Conservation (phyloP, 345 rosid species). For the Brassica rapa region DNA sequence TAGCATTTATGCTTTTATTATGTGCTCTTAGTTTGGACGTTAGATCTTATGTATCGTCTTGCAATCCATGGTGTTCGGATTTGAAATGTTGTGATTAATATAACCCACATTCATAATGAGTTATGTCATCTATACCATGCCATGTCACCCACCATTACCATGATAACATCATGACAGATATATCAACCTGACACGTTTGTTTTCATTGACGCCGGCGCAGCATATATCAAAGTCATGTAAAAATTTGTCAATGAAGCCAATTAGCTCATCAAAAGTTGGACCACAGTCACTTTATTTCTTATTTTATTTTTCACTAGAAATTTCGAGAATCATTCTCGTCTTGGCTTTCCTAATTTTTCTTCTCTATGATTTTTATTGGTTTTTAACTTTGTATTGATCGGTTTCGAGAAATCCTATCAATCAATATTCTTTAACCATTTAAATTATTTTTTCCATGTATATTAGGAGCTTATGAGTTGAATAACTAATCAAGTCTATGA, state of each 20-base stretch:
- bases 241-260: conserved; percentile 38
- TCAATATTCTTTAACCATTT: not conserved
- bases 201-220: conserved; percentile 32
- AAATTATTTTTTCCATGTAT: not conserved
- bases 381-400: too few species aligned
- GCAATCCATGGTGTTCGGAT: too few species aligned
- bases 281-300: conserved; percentile 25
- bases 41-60: too few species aligned
- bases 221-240: conserved; percentile 25
- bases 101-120: not conserved
- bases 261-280: conserved; percentile 42
- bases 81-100: too few species aligned
- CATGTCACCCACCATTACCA: conserved; percentile 1
- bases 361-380: not conserved
- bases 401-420: not conserved
- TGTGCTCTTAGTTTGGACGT: too few species aligned
- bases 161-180: not conserved
- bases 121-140: not conserved
- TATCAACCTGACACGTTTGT: conserved; percentile 26
- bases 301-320: conserved; percentile 10
- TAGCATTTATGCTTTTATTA: not conserved
- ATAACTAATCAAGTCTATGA: not conserved
- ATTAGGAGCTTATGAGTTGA: not conserved
- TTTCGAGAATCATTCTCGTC: conserved; percentile 35
- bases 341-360: conserved; percentile 16